phyloP scores from a whole-genome alignment of 2,329 filamentous ascomycete genomes.

The Pezicula radicicola region DNA sequence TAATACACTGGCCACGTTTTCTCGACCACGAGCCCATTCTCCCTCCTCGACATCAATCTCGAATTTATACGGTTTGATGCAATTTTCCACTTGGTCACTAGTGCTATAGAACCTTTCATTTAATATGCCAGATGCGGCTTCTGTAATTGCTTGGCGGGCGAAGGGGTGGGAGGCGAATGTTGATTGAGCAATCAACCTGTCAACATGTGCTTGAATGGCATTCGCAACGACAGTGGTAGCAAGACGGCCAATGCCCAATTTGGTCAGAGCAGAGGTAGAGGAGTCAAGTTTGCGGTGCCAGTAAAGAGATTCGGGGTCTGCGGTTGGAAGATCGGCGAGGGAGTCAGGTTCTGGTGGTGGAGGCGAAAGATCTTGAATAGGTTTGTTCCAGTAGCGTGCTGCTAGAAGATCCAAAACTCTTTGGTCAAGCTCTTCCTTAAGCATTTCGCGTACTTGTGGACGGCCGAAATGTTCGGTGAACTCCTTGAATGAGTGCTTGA shows the following conservation, averaged over 20 bases:
- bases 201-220: constrained; percentile 81
- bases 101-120: constrained; percentile 97
- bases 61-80: constrained; percentile 98
- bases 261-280: constrained; percentile 85
- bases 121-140: constrained; percentile 84
- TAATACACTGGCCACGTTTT: constrained; percentile 77
- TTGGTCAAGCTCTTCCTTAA: constrained; percentile 92
- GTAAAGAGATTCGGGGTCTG: constrained; percentile 79
- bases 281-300: constrained; percentile 96
- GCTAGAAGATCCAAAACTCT: constrained; percentile 90
- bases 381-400: constrained; percentile 96
- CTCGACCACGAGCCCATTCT: constrained; percentile 83
- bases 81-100: constrained; percentile 96
- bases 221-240: constrained; percentile 89
- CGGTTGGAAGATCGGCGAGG: constrained; percentile 76
- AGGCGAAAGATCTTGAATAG: constrained; percentile 75
- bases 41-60: constrained; percentile 91
- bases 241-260: constrained; percentile 87
- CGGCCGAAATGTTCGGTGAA: constrained; percentile 89
- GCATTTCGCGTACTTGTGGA: constrained; percentile 80
- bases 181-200: constrained; percentile 72
- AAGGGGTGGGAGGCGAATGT: constrained; percentile 90
- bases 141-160: constrained; percentile 86
- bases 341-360: constrained; percentile 66
- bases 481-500: constrained; percentile 97